A percentile compares a stretch with the other conserved stretches of the same genome.
Evolutionary conservation across 225 moss, liverwort and hornwort species (phyloP).

Genomic region (Lunularia cruciata): DNA sequence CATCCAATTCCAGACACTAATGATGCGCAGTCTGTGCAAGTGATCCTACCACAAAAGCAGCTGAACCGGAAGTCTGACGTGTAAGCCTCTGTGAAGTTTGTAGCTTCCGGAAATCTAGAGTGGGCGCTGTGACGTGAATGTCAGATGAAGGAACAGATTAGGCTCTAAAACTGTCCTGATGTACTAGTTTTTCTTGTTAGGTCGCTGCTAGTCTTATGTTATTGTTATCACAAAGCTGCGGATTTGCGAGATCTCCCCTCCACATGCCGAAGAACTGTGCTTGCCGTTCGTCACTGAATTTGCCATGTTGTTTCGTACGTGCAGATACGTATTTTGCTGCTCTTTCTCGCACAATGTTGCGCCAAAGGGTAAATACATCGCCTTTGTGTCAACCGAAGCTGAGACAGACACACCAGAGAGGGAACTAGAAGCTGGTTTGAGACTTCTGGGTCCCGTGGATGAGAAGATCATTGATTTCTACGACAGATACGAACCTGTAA

Average conservation of each 20-base stretch:
- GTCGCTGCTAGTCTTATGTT: too few species aligned
- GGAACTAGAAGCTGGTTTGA: conserved; percentile 83
- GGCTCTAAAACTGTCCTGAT: too few species aligned
- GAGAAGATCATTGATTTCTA: conserved; percentile 86
- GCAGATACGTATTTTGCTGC: conserved; percentile 95
- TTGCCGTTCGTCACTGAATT: too few species aligned
- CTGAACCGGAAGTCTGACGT: conserved; percentile 86
- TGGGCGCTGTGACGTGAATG: too few species aligned
- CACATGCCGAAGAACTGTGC: too few species aligned
- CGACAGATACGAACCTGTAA: conserved; percentile 88
- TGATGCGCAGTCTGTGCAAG: conserved; percentile 82
- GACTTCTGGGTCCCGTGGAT: conserved; percentile 76
- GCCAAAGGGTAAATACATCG: conserved; percentile 93
- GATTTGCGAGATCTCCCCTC: too few species aligned
- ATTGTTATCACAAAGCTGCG: too few species aligned
- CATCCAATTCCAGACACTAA: conserved; percentile 84
- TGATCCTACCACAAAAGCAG: conserved; percentile 95
- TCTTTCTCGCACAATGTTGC: conserved; percentile 96
- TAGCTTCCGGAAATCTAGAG: too few species aligned
- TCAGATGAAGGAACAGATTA: too few species aligned
- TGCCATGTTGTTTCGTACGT: too few species aligned
- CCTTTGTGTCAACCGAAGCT: conserved; percentile 88
- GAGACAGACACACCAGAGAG: conserved; percentile 84
- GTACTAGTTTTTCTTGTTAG: too few species aligned
- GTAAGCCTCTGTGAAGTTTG: conserved; percentile 59